These are phyloP conservation scores for Neoscytalidium dimidiatum DNA, from an alignment of 2,329 filamentous ascomycete genomes.

Conservation along the genomic window DNA sequence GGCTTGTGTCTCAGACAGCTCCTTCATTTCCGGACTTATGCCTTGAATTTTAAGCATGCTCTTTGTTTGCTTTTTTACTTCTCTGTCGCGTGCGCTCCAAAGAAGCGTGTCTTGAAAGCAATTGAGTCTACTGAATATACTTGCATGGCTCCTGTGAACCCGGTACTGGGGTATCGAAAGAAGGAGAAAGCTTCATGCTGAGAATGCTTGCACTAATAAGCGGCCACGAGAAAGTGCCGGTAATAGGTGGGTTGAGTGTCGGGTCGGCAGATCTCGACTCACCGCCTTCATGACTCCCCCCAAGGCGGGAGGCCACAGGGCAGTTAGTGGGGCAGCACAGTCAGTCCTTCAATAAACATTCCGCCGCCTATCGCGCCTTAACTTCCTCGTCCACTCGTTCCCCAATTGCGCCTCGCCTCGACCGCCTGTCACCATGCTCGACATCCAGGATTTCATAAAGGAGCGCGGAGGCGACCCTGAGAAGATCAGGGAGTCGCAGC, in stretches of 20 bases:
- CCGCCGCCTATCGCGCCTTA: constrained; percentile 3
- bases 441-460: constrained; percentile 56
- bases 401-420: background rate
- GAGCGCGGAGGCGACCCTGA: constrained; percentile 91
- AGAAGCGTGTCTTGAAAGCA: too few species aligned
- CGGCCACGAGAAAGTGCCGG: background rate
- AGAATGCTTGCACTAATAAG: background rate
- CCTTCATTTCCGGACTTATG: background rate
- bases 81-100: too few species aligned
- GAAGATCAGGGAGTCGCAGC: constrained; percentile 88
- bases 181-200: background rate
- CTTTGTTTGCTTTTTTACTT: too few species aligned
- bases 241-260: background rate
- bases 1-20: background rate
- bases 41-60: background rate
- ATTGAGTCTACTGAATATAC: too few species aligned
- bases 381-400: background rate
- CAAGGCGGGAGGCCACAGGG: constrained; percentile 13
- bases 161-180: too few species aligned
- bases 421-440: constrained; percentile 35
- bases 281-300: constrained; percentile 20
- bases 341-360: constrained; percentile 10
- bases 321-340: constrained; percentile 16
- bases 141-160: too few species aligned
- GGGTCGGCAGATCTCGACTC: background rate